Evolutionary conservation across 1,284 basidiomycete genomes (phyloP), one percentile per base, ranked within the genome.

Genomic region (Cutaneotrichosporon sp.): DNA sequence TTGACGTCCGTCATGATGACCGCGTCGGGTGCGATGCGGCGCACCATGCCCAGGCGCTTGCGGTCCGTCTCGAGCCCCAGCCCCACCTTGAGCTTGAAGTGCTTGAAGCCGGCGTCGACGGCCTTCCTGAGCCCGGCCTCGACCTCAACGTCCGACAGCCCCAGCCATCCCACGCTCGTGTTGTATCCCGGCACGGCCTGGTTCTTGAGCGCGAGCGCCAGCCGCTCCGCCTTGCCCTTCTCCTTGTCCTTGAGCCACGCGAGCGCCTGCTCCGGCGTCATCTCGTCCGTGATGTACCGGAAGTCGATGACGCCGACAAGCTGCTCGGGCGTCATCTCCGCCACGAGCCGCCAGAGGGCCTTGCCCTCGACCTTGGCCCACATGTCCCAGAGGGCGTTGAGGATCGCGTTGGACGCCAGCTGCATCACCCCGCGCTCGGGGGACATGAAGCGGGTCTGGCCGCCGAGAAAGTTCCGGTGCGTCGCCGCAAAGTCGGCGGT

Each of bases 31-130:
- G 95, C 93, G 77, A 97, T 90, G 58, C 87, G 89, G 52, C 94
- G 86, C 70, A 97, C 92, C 72, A 95, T 84, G 69, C 85, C 86
- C 46, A 91, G 89, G 60, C 94, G 87, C 50, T 90, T 87, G 56
- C 93, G 81, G 79, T 97, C 94, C 68, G 87, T 86, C 38, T 86
- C 85, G 57, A 86, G 83, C 73, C 89, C 83, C 24, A 87, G 87
- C 52, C 93, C 93, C 58, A 95, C 92, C 82, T 95, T 95, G 87
- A 95, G 92, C 70, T 93, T 93, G 84, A 94, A 94, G 79, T 93
- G 91, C 79, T 89, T 90, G 84, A 94, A 94, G 22, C 93, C 93
- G 36, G 84, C 85, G 27, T 84, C 80, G 58, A 95, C 83, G 22
- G 92, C 91, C 75, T 91, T 89, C 69, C 87, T 87, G 3, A 92